Percentiles rank a stretch among this genome's conserved stretches.
These are phyloP conservation scores for Chytriomyces sp. DNA, from an alignment of 192 early-diverging fungal genomes.

Conservation along the genomic window DNA sequence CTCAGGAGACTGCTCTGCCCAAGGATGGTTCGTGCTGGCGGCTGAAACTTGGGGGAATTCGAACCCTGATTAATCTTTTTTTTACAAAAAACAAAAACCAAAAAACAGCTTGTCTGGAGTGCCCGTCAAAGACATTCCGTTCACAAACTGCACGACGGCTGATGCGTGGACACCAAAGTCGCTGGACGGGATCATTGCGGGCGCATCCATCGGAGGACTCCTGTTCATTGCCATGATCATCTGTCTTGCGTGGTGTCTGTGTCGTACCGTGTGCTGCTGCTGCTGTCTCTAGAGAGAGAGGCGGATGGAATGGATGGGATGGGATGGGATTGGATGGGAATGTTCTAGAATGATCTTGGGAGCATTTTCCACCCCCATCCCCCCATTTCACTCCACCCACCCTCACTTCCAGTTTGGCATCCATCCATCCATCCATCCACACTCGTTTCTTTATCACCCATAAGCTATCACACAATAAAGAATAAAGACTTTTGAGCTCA, in stretches of 20 bases:
- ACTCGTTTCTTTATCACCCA: too few species aligned
- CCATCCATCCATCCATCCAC: too few species aligned
- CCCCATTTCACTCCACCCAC: too few species aligned
- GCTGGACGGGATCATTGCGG: neutral
- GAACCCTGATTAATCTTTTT: neutral
- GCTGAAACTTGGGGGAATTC: neutral
- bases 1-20: neutral
- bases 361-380: too few species aligned
- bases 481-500: too few species aligned
- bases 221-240: neutral
- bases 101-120: neutral
- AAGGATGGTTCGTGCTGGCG: neutral
- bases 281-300: slow-evolving; percentile 1
- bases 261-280: neutral
- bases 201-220: neutral
- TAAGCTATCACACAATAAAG: too few species aligned
- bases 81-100: too few species aligned
- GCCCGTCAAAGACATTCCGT: neutral
- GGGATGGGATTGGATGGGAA: too few species aligned
- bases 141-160: neutral
- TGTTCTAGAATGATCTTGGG: too few species aligned
- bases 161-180: neutral
- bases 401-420: too few species aligned
- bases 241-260: neutral
- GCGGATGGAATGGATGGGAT: too few species aligned